Percentiles rank a stretch among this genome's conserved stretches.
Evolutionary conservation across 805 yeast species (phyloP).

Genomic region (Saccharomycopsis capsularis): DNA sequence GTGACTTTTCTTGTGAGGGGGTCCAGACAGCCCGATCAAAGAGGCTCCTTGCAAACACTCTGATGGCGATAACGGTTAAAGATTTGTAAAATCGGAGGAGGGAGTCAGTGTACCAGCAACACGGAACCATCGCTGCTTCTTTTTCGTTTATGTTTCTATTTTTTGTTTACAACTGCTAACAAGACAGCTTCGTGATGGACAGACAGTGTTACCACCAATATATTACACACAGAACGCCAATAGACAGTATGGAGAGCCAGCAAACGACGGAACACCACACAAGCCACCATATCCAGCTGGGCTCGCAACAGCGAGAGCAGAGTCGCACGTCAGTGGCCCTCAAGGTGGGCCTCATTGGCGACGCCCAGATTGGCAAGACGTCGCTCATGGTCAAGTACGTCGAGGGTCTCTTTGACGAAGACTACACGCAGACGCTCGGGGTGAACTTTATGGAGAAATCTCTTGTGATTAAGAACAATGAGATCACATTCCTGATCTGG

Average conservation of each 20-base stretch:
- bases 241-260: not conserved
- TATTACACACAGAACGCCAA: no score
- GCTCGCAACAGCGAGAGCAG: conserved; percentile 3
- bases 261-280: not conserved
- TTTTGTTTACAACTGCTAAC: no score
- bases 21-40: no score
- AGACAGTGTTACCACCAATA: no score
- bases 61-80: no score
- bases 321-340: conserved; percentile 47
- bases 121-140: no score
- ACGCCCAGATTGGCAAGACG: conserved; percentile 93
- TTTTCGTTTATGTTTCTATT: no score
- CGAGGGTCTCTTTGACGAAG: conserved; percentile 89
- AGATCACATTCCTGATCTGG: conserved; percentile 88
- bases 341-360: conserved; percentile 91
- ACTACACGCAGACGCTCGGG: conserved; percentile 88
- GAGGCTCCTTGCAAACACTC: no score
- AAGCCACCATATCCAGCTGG: not conserved
- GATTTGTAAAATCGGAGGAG: no score
- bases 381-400: conserved; percentile 95
- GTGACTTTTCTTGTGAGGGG: no score
- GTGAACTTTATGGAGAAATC: conserved; percentile 92
- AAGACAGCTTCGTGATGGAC: no score
- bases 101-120: no score
- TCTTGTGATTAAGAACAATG: conserved; percentile 76